A percentile compares a stretch with the other conserved stretches of the same genome.
These are phyloP conservation scores for Talaromyces liani DNA, from an alignment of 495 filamentous ascomycete species.

Conservation along the genomic window DNA sequence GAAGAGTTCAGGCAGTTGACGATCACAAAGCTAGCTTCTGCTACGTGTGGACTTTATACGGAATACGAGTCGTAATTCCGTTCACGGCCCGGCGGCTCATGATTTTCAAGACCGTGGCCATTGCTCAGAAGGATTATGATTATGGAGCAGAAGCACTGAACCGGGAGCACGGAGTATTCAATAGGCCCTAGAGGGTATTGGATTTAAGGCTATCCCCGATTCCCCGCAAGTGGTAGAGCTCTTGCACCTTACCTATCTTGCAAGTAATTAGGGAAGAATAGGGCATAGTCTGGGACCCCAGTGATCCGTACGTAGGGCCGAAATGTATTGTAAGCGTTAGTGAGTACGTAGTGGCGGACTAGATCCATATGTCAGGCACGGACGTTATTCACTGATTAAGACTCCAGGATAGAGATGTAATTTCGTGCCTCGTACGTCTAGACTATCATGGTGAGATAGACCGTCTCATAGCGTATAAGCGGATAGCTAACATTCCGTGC, in stretches of 20 bases:
- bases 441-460: not conserved
- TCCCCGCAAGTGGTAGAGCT: not conserved
- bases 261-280: not conserved
- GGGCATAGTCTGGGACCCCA: constrained; percentile 3
- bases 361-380: not conserved
- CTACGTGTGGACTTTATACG: not conserved
- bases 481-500: not conserved
- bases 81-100: not conserved
- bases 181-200: too few relatives aligned
- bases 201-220: not conserved
- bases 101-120: not conserved
- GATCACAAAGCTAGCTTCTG: not conserved
- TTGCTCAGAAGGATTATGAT: not conserved
- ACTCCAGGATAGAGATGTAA: not conserved
- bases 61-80: not conserved
- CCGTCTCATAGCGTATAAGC: not conserved
- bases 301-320: constrained; percentile 2
- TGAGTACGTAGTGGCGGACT: not conserved
- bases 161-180: not conserved
- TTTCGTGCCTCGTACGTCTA: not conserved
- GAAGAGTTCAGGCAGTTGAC: not conserved
- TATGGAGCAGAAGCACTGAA: not conserved
- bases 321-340: constrained; percentile 6
- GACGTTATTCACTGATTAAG: not conserved
- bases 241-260: not conserved